Evolutionary conservation across 2,329 filamentous ascomycete species (phyloP), one percentile per base, ranked within the genome.

Genomic region (Fusarium robinianum): DNA sequence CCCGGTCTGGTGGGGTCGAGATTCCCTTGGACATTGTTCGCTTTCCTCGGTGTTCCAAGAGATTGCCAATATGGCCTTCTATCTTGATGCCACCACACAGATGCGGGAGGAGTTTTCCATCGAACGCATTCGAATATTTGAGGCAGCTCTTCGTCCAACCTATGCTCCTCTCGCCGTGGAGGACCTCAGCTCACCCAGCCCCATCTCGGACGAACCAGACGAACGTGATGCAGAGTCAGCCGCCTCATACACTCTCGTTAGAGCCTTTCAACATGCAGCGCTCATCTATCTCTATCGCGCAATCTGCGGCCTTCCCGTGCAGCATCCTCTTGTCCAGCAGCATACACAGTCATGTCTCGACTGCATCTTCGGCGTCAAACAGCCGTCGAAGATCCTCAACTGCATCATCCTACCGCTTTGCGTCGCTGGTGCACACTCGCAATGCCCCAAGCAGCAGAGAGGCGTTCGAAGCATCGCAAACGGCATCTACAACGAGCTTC

Each of bases 251-350:
- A 61, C 62, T 0, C 61, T 71, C 1, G 71, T 70, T 38, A 58
- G 65, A 0, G 63, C 70, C 2, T 74, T 74, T 32, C 68, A 70
- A 11, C 68, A 71, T 19, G 60, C 68, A 0, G 71, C 68, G 0
- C 64, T 72, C 5, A 68, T 74, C 6, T 73, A 71, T 41, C 57
- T 73, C 2, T 74, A 74, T 38, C 61, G 72, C 23, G 70, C 69
- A 12, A 57, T 74, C 3, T 72, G 70, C 38, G 64, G 67, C 1
- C 56, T 74, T 4, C 63, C 69, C 3, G 61, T 66, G 2, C 58
- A 58, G 3, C 70, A 74, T 42, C 61, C 58, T 3, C 57, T 72
- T 0, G 71, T 74, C 0, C 72, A 74, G 15, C 63, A 71, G 23
- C 60, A 69, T 17, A 66, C 71, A 0, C 57, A 63, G 5, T 61